Conservation (phyloP, 2,329 filamentous ascomycete species). For the Ophiostoma perfectum region DNA sequence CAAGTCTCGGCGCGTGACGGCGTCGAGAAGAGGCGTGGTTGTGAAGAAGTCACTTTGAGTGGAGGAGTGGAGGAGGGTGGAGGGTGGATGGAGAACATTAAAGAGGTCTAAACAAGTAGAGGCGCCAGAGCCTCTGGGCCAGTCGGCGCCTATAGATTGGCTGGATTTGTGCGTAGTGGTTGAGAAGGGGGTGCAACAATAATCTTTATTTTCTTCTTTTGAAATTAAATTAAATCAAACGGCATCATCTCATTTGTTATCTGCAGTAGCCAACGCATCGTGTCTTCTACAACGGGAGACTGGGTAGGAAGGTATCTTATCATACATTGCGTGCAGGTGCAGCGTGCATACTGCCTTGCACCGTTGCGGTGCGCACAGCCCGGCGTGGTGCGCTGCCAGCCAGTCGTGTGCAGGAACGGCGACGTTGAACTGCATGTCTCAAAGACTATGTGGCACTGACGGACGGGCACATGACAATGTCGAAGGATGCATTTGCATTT, state of each 20-base stretch:
- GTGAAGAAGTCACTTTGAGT: slow-evolving; percentile 1
- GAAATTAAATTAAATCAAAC: neutral
- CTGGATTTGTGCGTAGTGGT: neutral
- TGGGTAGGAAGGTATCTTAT: neutral
- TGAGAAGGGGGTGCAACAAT: neutral
- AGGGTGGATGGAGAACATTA: neutral
- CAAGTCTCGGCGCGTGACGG: slow-evolving; percentile 17
- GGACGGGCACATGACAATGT: neutral
- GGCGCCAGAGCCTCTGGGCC: slow-evolving; percentile 6
- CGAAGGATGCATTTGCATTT: neutral
- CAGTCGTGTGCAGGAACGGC: slow-evolving; percentile 18
- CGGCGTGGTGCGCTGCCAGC: slow-evolving; percentile 14
- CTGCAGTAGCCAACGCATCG: neutral
- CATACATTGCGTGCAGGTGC: neutral
- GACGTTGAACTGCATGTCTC: slow-evolving; percentile 10
- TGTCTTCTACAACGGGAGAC: neutral
- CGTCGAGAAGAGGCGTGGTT: slow-evolving; percentile 13
- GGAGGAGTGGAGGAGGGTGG: neutral
- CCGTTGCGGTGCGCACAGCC: slow-evolving; percentile 15
- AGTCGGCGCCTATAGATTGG: slow-evolving; percentile 20
- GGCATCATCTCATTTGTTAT: too few relatives aligned
- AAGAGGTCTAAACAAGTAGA: neutral
- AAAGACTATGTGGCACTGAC: neutral
- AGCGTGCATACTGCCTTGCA: slow-evolving; percentile 6
- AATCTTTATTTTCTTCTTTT: neutral